A percentile compares a stretch with the other conserved stretches of the same genome.
Conservation (phyloP, 2,329 filamentous ascomycete genomes). For the Passalora sequoiae region DNA sequence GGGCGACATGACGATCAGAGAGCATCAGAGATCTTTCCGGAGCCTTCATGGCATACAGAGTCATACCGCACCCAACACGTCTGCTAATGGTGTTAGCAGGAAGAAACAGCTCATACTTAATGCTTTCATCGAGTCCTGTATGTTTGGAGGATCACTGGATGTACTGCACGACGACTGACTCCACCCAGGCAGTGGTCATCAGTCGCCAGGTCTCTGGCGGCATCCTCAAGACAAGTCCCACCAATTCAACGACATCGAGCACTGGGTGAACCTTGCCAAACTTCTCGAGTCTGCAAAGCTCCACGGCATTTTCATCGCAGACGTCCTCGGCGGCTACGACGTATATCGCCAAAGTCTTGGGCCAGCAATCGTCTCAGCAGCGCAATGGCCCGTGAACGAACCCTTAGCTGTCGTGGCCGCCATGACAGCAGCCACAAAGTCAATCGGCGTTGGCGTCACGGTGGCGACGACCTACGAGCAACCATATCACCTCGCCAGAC, state of each 20-base stretch:
- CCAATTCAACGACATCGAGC: conserved; percentile 56
- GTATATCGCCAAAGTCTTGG: conserved; percentile 52
- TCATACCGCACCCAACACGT: not conserved
- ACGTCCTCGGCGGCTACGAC: conserved; percentile 62
- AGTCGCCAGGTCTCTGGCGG: conserved; percentile 54
- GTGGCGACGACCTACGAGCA: conserved; percentile 63
- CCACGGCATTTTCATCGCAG: conserved; percentile 62
- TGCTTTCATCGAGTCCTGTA: conserved; percentile 41
- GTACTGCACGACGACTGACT: not conserved
- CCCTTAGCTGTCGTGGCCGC: conserved; percentile 33
- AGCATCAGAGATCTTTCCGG: not conserved
- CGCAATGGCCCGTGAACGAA: conserved; percentile 61
- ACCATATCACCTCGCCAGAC: conserved; percentile 60
- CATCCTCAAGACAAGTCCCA: conserved; percentile 60
- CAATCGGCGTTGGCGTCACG: conserved; percentile 61
- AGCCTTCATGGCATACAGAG: conserved; percentile 2
- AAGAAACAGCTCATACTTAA: conserved; percentile 41
- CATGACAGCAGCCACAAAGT: conserved; percentile 56
- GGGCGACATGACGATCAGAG: not conserved
- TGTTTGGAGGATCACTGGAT: conserved; percentile 12
- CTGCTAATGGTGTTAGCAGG: not conserved
- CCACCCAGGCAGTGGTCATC: conserved; percentile 42
- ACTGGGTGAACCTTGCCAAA: conserved; percentile 61
- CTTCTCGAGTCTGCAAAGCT: conserved; percentile 55
- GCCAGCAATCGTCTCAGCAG: conserved; percentile 55